A percentile compares a stretch with the other conserved stretches of the same genome.
Evolutionary conservation across 23 red algal species (phyloP).

Genomic region (Pyropia yezoensis): DNA sequence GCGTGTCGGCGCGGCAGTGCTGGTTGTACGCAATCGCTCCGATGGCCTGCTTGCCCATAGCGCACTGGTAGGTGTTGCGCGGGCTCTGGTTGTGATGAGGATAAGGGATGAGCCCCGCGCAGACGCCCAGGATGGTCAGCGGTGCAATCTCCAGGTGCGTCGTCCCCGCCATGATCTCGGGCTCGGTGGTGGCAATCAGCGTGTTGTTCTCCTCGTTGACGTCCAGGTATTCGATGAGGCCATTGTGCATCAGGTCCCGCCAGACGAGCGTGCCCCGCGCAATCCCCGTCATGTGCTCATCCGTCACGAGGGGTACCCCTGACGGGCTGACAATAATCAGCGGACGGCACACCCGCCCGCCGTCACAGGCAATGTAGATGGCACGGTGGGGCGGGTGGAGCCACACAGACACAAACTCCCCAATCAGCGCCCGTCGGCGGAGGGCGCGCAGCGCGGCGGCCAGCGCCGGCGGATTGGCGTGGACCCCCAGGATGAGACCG

Average conservation of each 20-base stretch:
- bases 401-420: conserved; percentile 84
- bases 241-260: conserved; percentile 72
- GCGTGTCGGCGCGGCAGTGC: conserved; percentile 82
- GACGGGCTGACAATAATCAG: conserved; percentile 71
- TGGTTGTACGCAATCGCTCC: conserved; percentile 93
- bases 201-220: conserved; percentile 96
- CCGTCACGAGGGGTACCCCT: conserved; percentile 34
- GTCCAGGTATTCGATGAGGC: conserved; percentile 95
- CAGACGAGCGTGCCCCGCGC: conserved; percentile 47
- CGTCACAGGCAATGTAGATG: conserved; percentile 81
- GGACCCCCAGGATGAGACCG: conserved; percentile 85
- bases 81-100: conserved; percentile 95
- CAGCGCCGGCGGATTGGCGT: conserved; percentile 50
- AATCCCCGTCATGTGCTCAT: conserved; percentile 54
- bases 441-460: conserved; percentile 26
- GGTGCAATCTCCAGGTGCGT: conserved; percentile 84
- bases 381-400: conserved; percentile 41
- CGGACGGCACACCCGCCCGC: conserved; percentile 81
- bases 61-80: conserved; percentile 97
- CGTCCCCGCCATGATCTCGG: too few species aligned
- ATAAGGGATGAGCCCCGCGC: conserved; percentile 88
- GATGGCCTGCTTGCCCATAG: conserved; percentile 97
- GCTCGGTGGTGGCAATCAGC: conserved; percentile 65
- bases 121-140: conserved; percentile 75
- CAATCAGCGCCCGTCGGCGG: conserved; percentile 56